phyloP scores from a whole-genome alignment of 148 eudicot genomes.

The Suaeda aralocaspica region DNA sequence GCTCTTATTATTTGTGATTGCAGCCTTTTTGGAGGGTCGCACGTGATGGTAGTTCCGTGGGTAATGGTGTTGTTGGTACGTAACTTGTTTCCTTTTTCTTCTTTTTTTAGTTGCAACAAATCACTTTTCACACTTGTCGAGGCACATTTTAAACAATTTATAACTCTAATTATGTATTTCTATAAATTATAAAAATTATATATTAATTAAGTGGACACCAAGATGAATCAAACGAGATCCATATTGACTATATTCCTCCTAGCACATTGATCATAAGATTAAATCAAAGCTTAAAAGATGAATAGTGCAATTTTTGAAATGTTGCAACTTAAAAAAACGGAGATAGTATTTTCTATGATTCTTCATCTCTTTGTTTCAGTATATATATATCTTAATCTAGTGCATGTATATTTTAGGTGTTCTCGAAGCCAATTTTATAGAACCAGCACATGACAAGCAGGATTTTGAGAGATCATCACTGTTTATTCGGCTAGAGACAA shows the following conservation, averaged over 20 bases:
- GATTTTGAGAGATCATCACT: conserved; percentile 90
- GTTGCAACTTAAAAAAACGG: too few relatives aligned
- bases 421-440: conserved; percentile 94
- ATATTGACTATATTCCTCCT: too few relatives aligned
- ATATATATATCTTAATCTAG: conserved; percentile 12
- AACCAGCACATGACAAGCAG: conserved; percentile 99
- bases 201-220: too few relatives aligned
- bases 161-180: too few relatives aligned
- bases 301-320: neutral
- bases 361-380: conserved; percentile 6
- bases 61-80: conserved; percentile 92
- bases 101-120: too few relatives aligned
- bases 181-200: too few relatives aligned
- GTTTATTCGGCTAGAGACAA: conserved; percentile 64
- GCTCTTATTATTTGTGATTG: conserved; percentile 15
- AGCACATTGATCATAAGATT: too few relatives aligned
- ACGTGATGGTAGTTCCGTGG: conserved; percentile 73
- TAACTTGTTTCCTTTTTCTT: conserved; percentile 3
- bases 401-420: conserved; percentile 52
- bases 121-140: too few relatives aligned
- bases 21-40: conserved; percentile 98
- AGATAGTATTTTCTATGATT: neutral
- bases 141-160: too few relatives aligned
- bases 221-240: too few relatives aligned
- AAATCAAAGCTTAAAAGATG: too few relatives aligned